Evolutionary conservation across 2,329 filamentous ascomycete species (phyloP).

Genomic region (Aspergillus brasiliensis): DNA sequence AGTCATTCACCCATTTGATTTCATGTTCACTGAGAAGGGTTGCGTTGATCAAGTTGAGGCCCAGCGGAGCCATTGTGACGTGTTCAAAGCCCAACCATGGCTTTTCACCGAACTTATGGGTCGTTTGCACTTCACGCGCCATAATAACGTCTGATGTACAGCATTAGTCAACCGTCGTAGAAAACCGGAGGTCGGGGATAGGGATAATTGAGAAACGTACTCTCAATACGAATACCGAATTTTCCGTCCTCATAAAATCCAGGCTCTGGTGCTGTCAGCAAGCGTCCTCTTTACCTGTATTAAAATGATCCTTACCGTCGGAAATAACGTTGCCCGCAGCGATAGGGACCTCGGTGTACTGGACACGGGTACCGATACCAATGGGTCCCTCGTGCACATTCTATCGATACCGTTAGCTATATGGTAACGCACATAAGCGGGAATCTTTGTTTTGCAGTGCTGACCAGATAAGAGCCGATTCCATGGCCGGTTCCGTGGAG

Average conservation of each 20-base stretch:
- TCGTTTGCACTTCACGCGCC: constrained; percentile 84
- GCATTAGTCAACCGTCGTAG: constrained; percentile 3
- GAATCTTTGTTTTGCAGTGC: background rate
- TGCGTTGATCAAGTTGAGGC: constrained; percentile 80
- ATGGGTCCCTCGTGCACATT: constrained; percentile 98
- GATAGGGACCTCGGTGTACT: constrained; percentile 87
- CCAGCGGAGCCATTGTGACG: constrained; percentile 96
- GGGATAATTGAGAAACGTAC: constrained; percentile 34
- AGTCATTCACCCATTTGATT: constrained; percentile 83
- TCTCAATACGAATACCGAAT: constrained; percentile 96
- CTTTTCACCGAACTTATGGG: constrained; percentile 88
- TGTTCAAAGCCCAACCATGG: constrained; percentile 94
- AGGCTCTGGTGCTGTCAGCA: constrained; percentile 61
- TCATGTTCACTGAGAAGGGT: constrained; percentile 71
- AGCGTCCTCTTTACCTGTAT: background rate
- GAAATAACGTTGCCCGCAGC: constrained; percentile 93
- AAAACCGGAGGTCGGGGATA: background rate
- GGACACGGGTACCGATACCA: constrained; percentile 87
- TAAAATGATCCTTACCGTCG: constrained; percentile 54
- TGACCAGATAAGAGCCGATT: constrained; percentile 79
- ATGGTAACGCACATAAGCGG: background rate
- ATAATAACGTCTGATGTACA: constrained; percentile 70
- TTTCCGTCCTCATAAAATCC: constrained; percentile 96
- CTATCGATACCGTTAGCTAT: constrained; percentile 30
- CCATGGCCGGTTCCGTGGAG: constrained; percentile 95